Evolutionary conservation across 2,329 filamentous ascomycete species (phyloP), one percentile per base, ranked within the genome.

Genomic region (Phialocephala sp.): DNA sequence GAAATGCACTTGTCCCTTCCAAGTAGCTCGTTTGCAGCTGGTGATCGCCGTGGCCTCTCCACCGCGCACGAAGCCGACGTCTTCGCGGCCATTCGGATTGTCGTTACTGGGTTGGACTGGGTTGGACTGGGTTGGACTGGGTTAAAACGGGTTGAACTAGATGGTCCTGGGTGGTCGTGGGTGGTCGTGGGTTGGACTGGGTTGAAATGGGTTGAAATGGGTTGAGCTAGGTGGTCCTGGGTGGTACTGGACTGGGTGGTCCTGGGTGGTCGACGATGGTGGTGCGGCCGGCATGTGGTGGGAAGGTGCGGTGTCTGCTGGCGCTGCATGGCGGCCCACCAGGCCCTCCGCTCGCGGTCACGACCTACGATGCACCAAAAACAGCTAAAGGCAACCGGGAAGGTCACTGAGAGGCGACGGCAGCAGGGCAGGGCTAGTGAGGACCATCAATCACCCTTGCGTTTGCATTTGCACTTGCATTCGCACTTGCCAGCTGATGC

Each of bases 301-400:
- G 24, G 27, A 36, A 56, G 24, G 52, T 36, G 52, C 45, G 22
- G 52, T 35, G 35, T 54, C 24, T 56, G 52, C 52, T 56, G 52
- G 52, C 52, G 52, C 11, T 56, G 24, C 52, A 56, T 32, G 3
- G 27, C 3, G 27, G 27, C n/a, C n/a, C n/a, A n/a, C n/a, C n/a
- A n/a, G n/a, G n/a, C n/a, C n/a, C 45, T 20, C 12, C 20, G 11
- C 20, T 50, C 45, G 24, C 22, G 20, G n/a, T 11, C 45, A 50
- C 45, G 15, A 4, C 37, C n/a, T n/a, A n/a, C n/a, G n/a, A n/a
- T 43, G 27, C n/a, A 18, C 41, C 41, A 43, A 43, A 43, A 43
- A 43, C 5, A 43, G 41, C 41, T 32, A 32, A 32, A 32, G 27
- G 27, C 27, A 32, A 6, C 27, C 27, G 27, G 27, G 27, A 32